phyloP scores from a whole-genome alignment of 2,329 filamentous ascomycete genomes.

The Sclerotinia minor region DNA sequence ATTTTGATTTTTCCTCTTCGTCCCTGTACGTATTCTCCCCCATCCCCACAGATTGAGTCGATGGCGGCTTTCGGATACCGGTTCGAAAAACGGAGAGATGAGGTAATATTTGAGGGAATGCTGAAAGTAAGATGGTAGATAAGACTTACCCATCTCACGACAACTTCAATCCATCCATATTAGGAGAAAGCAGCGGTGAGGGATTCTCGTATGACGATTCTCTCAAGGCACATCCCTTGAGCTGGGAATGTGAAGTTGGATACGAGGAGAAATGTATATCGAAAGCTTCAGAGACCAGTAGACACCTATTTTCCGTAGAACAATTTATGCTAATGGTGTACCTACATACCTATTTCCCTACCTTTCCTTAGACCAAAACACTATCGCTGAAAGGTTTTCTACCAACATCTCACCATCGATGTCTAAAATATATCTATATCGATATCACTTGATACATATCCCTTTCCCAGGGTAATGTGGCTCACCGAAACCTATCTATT shows the following conservation, averaged over 20 bases:
- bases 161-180: background rate
- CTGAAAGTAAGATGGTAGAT: background rate
- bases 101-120: background rate
- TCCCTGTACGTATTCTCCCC: background rate
- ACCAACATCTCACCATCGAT: background rate
- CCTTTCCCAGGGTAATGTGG: background rate
- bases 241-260: background rate
- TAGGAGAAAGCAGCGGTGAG: constrained; percentile 9
- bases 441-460: background rate
- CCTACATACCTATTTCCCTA: background rate
- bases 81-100: background rate
- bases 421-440: background rate
- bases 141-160: background rate
- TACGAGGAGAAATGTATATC: background rate
- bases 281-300: background rate
- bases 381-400: background rate
- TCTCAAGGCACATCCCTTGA: background rate
- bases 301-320: background rate
- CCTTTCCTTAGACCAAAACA: background rate
- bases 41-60: background rate
- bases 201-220: background rate
- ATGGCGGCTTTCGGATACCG: constrained; percentile 10
- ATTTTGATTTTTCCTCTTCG: background rate
- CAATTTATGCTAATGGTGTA: background rate
- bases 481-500: background rate